A percentile compares a stretch with the other conserved stretches of the same genome.
phyloP scores from a whole-genome alignment of 2,329 filamentous ascomycete species.

The Ophiostoma ulmi region DNA sequence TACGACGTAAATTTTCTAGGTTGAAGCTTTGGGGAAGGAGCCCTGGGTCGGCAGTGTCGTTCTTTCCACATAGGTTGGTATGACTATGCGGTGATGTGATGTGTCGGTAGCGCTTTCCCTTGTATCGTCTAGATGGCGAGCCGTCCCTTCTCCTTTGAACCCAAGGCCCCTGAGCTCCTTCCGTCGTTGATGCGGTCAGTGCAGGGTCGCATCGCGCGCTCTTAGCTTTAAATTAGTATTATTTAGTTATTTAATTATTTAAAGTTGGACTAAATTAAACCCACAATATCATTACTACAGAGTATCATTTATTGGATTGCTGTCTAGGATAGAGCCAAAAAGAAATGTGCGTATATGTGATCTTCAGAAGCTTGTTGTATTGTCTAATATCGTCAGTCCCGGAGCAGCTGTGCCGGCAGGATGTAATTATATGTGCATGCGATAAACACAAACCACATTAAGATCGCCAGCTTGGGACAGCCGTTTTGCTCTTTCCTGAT shows the following conservation, averaged over 20 bases:
- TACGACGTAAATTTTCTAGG: background rate
- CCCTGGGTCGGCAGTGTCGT: background rate
- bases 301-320: too few relatives aligned
- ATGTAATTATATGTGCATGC: background rate
- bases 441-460: constrained; percentile 2
- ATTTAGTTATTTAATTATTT: background rate
- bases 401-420: background rate
- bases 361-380: background rate
- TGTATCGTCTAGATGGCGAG: background rate
- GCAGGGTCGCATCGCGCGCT: background rate
- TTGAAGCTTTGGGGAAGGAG: background rate
- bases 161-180: constrained; percentile 7
- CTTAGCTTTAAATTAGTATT: background rate
- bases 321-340: background rate
- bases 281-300: background rate
- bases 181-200: background rate
- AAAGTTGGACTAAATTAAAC: background rate
- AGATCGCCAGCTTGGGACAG: background rate
- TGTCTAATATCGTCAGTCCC: background rate
- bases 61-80: background rate
- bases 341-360: background rate
- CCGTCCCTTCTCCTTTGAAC: constrained; percentile 8
- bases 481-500: background rate
- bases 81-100: background rate
- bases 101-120: constrained; percentile 1